Conservation (phyloP, 768 basidiomycete genomes). For the Cyclocybe aegerita region DNA sequence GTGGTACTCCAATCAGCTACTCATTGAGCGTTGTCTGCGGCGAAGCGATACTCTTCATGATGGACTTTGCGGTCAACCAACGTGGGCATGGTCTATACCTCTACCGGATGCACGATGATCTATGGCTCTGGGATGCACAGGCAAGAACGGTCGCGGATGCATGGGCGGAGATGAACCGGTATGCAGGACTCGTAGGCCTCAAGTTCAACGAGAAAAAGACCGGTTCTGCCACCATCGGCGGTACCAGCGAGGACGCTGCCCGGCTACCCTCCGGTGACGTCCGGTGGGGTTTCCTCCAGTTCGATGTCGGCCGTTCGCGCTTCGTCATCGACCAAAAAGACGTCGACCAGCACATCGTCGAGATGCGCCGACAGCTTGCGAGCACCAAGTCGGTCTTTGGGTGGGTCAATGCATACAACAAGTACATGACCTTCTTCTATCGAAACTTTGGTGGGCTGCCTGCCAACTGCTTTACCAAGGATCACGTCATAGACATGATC, state of each 20-base stretch:
- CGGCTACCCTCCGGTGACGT: slow-evolving; percentile 33
- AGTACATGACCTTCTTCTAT: slow-evolving; percentile 37
- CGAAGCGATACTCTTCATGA: slow-evolving; percentile 39
- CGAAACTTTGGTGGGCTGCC: slow-evolving; percentile 36
- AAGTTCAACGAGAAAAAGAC: slow-evolving; percentile 42
- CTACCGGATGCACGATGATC: slow-evolving; percentile 45
- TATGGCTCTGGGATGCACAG: slow-evolving; percentile 42
- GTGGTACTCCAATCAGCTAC: slow-evolving; percentile 45
- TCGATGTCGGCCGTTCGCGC: slow-evolving; percentile 25
- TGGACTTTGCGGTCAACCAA: slow-evolving; percentile 51
- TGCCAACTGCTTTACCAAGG: slow-evolving; percentile 29
- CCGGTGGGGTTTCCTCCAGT: slow-evolving; percentile 40
- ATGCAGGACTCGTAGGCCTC: slow-evolving; percentile 37
- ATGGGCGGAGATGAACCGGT: slow-evolving; percentile 43
- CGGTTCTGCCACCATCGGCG: slow-evolving; percentile 36
- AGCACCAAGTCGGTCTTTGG: slow-evolving; percentile 37
- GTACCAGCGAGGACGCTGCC: background rate
- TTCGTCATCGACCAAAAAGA: slow-evolving; percentile 37
- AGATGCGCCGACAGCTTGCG: slow-evolving; percentile 35
- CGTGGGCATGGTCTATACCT: slow-evolving; percentile 38
- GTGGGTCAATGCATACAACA: slow-evolving; percentile 38
- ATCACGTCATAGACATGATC: slow-evolving; percentile 30
- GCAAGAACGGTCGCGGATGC: slow-evolving; percentile 30
- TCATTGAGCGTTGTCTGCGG: slow-evolving; percentile 40
- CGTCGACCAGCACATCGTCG: slow-evolving; percentile 34